phyloP scores from a whole-genome alignment of 768 basidiomycete species.

The Mycena albidolilacea region DNA sequence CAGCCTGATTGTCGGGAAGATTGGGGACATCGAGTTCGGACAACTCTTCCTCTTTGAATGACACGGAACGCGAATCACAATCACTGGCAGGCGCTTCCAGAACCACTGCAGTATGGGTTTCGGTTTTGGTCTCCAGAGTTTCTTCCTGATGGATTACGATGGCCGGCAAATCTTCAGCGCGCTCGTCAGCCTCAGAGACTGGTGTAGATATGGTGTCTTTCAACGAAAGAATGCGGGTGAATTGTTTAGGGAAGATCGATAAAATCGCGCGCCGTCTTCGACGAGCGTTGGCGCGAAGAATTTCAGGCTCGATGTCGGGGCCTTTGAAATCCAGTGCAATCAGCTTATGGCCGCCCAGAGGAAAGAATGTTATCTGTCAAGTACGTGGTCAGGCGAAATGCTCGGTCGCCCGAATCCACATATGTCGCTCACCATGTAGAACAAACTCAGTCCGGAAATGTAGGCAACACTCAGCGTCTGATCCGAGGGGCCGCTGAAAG shows the following conservation, averaged over 20 bases:
- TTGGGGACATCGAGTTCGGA: background rate
- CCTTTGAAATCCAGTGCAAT: constrained; percentile 76
- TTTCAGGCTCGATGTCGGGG: constrained; percentile 72
- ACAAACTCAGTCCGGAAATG: constrained; percentile 71
- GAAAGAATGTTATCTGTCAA: constrained; percentile 73
- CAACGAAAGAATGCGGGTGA: background rate
- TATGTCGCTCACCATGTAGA: constrained; percentile 65
- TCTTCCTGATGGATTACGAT: background rate
- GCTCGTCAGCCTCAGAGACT: constrained; percentile 12
- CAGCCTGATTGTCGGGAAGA: background rate
- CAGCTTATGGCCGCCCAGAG: constrained; percentile 68
- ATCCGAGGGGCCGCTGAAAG: constrained; percentile 73
- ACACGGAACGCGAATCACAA: constrained; percentile 12
- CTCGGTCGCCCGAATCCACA: background rate
- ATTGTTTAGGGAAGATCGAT: constrained; percentile 1
- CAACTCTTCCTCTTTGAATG: background rate
- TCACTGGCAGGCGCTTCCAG: background rate
- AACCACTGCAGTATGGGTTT: background rate
- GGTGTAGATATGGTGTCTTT: constrained; percentile 18
- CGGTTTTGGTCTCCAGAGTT: background rate
- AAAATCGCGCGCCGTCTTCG: constrained; percentile 51
- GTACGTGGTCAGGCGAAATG: background rate
- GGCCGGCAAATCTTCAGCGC: background rate
- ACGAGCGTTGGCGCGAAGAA: constrained; percentile 62
- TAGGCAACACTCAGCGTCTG: constrained; percentile 77